Percentiles rank a stretch among this genome's conserved stretches.
phyloP scores from a whole-genome alignment of 106 monocot genomes.

The Hemerocallis citrina region DNA sequence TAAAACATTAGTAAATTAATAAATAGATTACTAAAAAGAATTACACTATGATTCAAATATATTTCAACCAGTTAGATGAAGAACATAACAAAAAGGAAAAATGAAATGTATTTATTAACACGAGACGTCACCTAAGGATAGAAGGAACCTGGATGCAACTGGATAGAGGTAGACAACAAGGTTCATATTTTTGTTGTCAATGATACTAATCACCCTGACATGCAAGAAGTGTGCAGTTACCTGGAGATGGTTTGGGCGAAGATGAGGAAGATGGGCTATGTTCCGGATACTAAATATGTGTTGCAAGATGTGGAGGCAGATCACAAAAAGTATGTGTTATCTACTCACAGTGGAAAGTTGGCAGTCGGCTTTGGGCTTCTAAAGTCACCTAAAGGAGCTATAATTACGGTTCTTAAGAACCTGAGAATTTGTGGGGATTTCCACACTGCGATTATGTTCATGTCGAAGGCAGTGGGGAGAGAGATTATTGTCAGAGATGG shows the following conservation, averaged over 20 bases:
- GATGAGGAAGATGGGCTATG: conserved; percentile 74
- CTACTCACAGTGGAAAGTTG: conserved; percentile 61
- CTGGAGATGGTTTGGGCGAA: conserved; percentile 38
- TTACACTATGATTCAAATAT: too few species aligned
- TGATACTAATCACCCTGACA: conserved; percentile 44
- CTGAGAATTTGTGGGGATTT: conserved; percentile 76
- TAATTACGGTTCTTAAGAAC: conserved; percentile 59
- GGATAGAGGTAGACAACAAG: conserved; percentile 60
- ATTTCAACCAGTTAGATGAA: too few species aligned
- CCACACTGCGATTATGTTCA: conserved; percentile 58
- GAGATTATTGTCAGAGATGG: conserved; percentile 69
- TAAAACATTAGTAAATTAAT: too few species aligned
- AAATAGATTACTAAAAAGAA: too few species aligned
- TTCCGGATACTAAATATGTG: conserved; percentile 58
- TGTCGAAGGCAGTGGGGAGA: conserved; percentile 46
- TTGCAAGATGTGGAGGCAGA: conserved; percentile 54
- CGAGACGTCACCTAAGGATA: too few species aligned
- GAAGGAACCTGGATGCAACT: conserved; percentile 81
- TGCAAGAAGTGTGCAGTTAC: conserved; percentile 21
- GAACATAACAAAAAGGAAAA: too few species aligned
- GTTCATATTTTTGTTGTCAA: conserved; percentile 60
- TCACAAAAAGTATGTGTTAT: conserved; percentile 45
- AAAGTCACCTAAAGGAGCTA: conserved; percentile 30
- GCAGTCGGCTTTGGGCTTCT: conserved; percentile 56
- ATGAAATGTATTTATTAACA: too few species aligned